Conservation (phyloP, 164 flowering plant genomes). For the Umbilicus rupestris region DNA sequence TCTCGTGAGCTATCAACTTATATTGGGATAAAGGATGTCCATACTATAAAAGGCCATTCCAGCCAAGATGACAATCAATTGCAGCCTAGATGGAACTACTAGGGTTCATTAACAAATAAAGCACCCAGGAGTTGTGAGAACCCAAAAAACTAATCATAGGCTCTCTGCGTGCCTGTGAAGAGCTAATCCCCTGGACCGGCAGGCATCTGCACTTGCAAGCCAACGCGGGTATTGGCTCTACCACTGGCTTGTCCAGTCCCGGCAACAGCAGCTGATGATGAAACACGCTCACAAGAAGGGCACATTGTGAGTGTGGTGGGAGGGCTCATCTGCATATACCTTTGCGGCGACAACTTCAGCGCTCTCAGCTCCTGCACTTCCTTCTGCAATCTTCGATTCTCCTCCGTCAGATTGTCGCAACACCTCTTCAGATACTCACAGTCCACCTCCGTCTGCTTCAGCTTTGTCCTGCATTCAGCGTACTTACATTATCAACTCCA, state of each 20-base stretch:
- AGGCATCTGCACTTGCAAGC: too few relatives aligned
- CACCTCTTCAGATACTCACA: constrained; percentile 85
- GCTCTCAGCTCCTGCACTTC: constrained; percentile 78
- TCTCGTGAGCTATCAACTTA: too few relatives aligned
- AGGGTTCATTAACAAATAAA: too few relatives aligned
- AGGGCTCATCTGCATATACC: constrained; percentile 70
- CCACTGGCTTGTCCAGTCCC: too few relatives aligned
- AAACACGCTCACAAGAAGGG: constrained; percentile 77
- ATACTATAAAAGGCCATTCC: too few relatives aligned
- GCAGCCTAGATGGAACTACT: too few relatives aligned
- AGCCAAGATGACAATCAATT: too few relatives aligned
- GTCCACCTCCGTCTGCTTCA: constrained; percentile 98
- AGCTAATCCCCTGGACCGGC: background rate
- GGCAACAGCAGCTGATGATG: background rate
- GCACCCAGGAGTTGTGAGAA: too few relatives aligned
- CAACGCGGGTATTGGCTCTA: background rate
- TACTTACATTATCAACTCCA: background rate
- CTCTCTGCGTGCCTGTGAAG: too few relatives aligned
- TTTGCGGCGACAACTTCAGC: constrained; percentile 62
- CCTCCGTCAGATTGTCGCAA: constrained; percentile 81
- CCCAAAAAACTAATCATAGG: too few relatives aligned
- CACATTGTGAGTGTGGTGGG: constrained; percentile 95
- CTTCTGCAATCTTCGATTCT: constrained; percentile 76
- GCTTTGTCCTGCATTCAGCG: constrained; percentile 46
- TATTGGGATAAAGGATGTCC: too few relatives aligned